These are phyloP conservation scores for Dioscorea zingiberensis DNA, from an alignment of 106 monocot genomes.

Conservation along the genomic window DNA sequence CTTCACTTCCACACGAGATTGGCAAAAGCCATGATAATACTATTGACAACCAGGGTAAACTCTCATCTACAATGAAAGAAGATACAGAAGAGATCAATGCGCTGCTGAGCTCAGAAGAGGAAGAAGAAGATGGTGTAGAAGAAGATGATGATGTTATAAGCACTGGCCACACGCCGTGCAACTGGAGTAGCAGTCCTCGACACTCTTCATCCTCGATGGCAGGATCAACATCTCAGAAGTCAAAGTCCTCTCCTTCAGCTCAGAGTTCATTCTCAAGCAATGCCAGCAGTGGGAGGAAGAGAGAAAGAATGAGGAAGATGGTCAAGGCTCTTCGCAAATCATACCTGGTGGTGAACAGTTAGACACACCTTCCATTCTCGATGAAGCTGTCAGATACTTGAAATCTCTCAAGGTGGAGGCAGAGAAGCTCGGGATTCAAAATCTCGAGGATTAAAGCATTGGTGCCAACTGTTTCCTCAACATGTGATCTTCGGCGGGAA, in stretches of 20 bases:
- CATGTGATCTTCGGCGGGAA: too few relatives aligned
- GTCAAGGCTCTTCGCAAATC: conserved; percentile 56
- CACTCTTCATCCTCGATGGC: conserved; percentile 14
- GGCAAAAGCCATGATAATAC: conserved; percentile 8
- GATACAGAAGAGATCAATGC: conserved; percentile 71
- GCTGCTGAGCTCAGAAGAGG: conserved; percentile 53
- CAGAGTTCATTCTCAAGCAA: not conserved
- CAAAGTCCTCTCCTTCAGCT: not conserved
- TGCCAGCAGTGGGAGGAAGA: conserved; percentile 22
- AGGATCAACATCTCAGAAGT: not conserved
- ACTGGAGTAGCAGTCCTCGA: conserved; percentile 18
- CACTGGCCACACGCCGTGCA: conserved; percentile 48
- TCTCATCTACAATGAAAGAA: conserved; percentile 48
- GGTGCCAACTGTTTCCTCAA: not conserved
- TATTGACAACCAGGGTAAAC: conserved; percentile 17
- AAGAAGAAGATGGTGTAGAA: conserved; percentile 24
- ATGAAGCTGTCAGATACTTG: conserved; percentile 72
- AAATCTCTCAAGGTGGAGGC: conserved; percentile 73
- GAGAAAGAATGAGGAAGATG: conserved; percentile 51
- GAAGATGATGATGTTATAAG: conserved; percentile 53
- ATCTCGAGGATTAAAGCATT: conserved; percentile 16
- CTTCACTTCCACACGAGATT: conserved; percentile 6
- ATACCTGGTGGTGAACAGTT: conserved; percentile 62
- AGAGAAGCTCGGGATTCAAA: conserved; percentile 56
- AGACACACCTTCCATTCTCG: conserved; percentile 55